Base-by-base conservation (phyloP, 768 basidiomycete species). In the Pisolithus albus region DNA sequence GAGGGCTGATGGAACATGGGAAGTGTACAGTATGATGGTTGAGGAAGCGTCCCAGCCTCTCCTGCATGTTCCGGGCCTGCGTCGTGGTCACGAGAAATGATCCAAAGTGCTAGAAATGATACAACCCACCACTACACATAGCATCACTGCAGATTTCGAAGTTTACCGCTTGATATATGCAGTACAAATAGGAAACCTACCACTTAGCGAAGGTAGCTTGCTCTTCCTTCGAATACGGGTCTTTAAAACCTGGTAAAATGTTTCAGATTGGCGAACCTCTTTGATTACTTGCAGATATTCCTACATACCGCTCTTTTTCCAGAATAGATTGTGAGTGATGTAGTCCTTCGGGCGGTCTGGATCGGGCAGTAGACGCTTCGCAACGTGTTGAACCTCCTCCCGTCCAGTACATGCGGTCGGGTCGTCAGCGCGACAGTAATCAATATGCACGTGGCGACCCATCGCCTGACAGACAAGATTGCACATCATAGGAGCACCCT, bases 401-500 rank as follows among this genome's bases (percentile, higher is more conserved):
- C 65, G 73, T 13, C 56, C 58, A 9, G 32, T n/a, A 59, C 80
- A 81, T 7, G 54, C 44, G 1, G 58, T 58, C 1, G 43, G 60
- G 24, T 61, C 55, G 37, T 64, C 60, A 2, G 74, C 63, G 5
- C 78, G 71, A 53, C 80, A 81, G 47, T 73, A 76, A 56, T 76
- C 78, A 47, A 81, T 59, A 57, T 82, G 80, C 0, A 66, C 70
- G 47, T 82, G 80, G 21, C 80, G 60, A 1, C 79, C 80, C 60
- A 80, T 65, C 6, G 74, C 64, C 13, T 69, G 65, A 53, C 80
- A 81, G 23, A 77, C 60, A 36, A 80, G 65, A 37, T 72, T 79
- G 60, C 80, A 82, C 66, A 80, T 70, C 75, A 80, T 77, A 0
- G 79, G 79, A 0, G 78, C 78, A 9, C 79, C 78, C 28, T 76